Percentiles rank a stretch among this genome's conserved stretches.
Conservation (phyloP, 495 filamentous ascomycete species). For the Copromyces sp. region DNA sequence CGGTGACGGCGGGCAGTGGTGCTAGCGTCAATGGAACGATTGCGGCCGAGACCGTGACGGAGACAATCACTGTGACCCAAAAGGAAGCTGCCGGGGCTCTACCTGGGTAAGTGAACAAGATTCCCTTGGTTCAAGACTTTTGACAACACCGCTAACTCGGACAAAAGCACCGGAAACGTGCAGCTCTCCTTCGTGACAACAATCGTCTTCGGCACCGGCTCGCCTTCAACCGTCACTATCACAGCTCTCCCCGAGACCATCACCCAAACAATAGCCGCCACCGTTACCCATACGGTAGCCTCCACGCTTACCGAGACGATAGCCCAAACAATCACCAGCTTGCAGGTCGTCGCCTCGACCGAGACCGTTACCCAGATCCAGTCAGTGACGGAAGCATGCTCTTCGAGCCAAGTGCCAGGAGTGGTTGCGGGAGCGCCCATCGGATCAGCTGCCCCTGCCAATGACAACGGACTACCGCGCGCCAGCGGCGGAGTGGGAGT, state of each 20-base stretch:
- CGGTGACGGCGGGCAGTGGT: conserved; percentile 22
- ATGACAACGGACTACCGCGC: not conserved
- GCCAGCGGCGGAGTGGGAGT: conserved; percentile 21
- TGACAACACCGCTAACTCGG: not conserved
- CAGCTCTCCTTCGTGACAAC: conserved; percentile 31
- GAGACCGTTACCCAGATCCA: not conserved
- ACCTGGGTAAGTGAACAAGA: not conserved
- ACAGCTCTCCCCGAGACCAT: conserved; percentile 32
- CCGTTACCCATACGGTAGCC: conserved; percentile 10
- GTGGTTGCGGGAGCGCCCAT: not conserved
- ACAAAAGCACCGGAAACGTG: conserved; percentile 2
- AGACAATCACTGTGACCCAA: conserved; percentile 24
- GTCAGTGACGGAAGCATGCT: not conserved
- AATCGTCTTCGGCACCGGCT: conserved; percentile 26
- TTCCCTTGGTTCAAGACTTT: not conserved
- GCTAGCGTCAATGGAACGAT: conserved; percentile 16
- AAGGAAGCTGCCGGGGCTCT: conserved; percentile 3
- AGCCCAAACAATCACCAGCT: not conserved
- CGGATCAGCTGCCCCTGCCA: conserved; percentile 2
- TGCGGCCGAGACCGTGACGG: conserved; percentile 16
- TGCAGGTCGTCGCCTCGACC: not conserved
- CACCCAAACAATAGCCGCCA: conserved; percentile 22
- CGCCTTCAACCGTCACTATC: conserved; percentile 28
- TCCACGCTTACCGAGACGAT: not conserved
- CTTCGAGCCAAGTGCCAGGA: not conserved